A percentile compares a stretch with the other conserved stretches of the same genome.
Evolutionary conservation across 176 grass and related monocot species (phyloP).

Genomic region (Carex littledalei): DNA sequence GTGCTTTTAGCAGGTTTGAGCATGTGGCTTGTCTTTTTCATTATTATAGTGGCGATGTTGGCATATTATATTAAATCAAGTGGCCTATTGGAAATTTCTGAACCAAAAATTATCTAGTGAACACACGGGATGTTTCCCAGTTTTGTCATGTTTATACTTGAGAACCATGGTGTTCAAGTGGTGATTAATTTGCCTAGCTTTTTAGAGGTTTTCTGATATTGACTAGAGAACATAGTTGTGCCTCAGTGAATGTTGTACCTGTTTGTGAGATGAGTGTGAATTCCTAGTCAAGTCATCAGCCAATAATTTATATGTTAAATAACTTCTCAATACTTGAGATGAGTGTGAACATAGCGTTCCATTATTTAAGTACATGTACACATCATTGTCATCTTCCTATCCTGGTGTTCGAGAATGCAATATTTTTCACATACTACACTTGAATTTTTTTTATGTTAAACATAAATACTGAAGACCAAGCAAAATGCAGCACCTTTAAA

Average conservation of each 20-base stretch:
- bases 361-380: not conserved
- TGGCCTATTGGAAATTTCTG: not conserved
- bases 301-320: not conserved
- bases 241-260: not conserved
- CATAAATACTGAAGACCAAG: not conserved
- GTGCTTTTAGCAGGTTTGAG: constrained; percentile 51
- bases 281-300: not conserved
- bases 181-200: not conserved
- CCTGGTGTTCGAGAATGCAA: not conserved
- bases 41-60: constrained; percentile 57
- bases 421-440: not conserved
- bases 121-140: not conserved
- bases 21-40: constrained; percentile 44
- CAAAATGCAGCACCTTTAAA: not conserved
- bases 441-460: not conserved
- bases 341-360: not conserved
- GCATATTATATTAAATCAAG: constrained; percentile 48
- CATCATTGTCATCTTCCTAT: not conserved
- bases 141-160: not conserved
- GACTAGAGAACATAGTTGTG: not conserved
- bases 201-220: constrained; percentile 2
- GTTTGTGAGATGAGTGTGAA: not conserved
- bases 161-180: not conserved
- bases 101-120: not conserved
- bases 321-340: not conserved